A percentile compares a stretch with the other conserved stretches of the same genome.
Conservation (phyloP, 2,329 filamentous ascomycete genomes). For the Teratosphaeria epicoccoides region DNA sequence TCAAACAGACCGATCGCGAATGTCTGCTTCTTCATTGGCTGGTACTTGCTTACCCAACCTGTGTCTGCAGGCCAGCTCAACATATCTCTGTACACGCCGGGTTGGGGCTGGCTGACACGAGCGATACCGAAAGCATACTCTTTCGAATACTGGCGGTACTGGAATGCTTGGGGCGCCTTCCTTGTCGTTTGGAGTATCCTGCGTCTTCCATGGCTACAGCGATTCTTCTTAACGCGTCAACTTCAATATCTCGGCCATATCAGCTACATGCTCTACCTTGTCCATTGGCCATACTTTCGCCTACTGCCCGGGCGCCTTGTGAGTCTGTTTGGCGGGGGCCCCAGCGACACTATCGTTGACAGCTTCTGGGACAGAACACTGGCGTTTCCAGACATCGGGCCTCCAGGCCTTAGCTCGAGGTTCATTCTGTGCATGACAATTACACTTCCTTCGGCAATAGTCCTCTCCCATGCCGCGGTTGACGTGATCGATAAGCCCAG, state of each 20-base stretch:
- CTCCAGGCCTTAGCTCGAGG: constrained; percentile 43
- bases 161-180: constrained; percentile 44
- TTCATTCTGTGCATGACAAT: constrained; percentile 45
- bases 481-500: constrained; percentile 46
- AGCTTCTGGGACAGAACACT: constrained; percentile 40
- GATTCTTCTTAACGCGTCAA: constrained; percentile 40
- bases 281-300: constrained; percentile 47
- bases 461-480: constrained; percentile 48
- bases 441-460: constrained; percentile 42
- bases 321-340: constrained; percentile 39
- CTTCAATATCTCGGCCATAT: constrained; percentile 51
- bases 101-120: constrained; percentile 45
- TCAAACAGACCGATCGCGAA: constrained; percentile 19
- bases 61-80: constrained; percentile 45
- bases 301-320: constrained; percentile 42
- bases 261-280: constrained; percentile 51
- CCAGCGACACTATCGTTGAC: constrained; percentile 29
- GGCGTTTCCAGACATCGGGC: constrained; percentile 44
- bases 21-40: constrained; percentile 42
- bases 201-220: constrained; percentile 36
- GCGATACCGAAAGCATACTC: constrained; percentile 11
- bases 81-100: constrained; percentile 43
- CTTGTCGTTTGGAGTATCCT: constrained; percentile 43
- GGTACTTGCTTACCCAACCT: constrained; percentile 8
- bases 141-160: constrained; percentile 39